phyloP scores from a whole-genome alignment of 2,329 filamentous ascomycete species.

The Scedosporium minutisporum region DNA sequence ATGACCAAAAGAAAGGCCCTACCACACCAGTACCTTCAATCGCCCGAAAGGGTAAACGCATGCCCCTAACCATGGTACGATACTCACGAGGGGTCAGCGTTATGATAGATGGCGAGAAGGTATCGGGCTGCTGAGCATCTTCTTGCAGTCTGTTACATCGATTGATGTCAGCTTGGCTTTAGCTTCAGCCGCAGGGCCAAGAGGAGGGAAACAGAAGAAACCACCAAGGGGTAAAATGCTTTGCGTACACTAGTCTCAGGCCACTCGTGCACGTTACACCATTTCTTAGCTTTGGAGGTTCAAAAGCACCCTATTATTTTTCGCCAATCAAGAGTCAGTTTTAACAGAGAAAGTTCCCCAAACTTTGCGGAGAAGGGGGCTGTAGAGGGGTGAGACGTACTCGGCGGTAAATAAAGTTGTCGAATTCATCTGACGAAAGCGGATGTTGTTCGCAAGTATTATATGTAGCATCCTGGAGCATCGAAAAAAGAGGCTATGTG shows the following conservation, averaged over 20 bases:
- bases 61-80: slow-evolving; percentile 42
- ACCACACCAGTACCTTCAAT: slow-evolving; percentile 51
- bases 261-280: slow-evolving; percentile 38
- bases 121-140: slow-evolving; percentile 45
- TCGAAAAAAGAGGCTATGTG: slow-evolving; percentile 1
- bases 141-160: slow-evolving; percentile 41
- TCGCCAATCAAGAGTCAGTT: not conserved
- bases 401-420: slow-evolving; percentile 42
- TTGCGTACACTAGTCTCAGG: slow-evolving; percentile 44
- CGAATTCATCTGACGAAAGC: slow-evolving; percentile 44
- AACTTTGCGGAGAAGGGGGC: not conserved
- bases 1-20: slow-evolving; percentile 54
- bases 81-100: slow-evolving; percentile 42
- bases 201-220: not conserved
- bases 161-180: not conserved
- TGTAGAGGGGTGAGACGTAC: slow-evolving; percentile 24
- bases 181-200: not conserved
- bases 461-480: slow-evolving; percentile 35
- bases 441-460: slow-evolving; percentile 42
- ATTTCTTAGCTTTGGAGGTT: slow-evolving; percentile 30
- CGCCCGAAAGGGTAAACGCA: slow-evolving; percentile 45
- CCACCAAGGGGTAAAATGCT: not conserved
- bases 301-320: slow-evolving; percentile 41
- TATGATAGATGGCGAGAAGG: slow-evolving; percentile 46
- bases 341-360: not conserved